Evolutionary conservation across 1,284 basidiomycete species (phyloP).

Genomic region (Takashimella tepidaria): DNA sequence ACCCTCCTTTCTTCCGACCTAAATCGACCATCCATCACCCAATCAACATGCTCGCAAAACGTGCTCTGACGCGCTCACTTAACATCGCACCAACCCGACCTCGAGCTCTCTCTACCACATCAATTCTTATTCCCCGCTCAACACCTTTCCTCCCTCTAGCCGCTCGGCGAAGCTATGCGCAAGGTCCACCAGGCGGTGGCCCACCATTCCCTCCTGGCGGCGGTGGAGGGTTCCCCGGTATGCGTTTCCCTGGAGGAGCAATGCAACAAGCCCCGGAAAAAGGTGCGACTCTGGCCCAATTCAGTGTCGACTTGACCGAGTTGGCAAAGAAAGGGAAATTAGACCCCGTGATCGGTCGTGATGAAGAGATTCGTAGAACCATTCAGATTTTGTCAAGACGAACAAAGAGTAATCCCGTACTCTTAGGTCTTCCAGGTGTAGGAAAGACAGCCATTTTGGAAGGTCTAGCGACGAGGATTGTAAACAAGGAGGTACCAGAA

Average conservation of each 20-base stretch:
- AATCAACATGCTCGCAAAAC: neutral
- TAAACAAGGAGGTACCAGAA: conserved; percentile 87
- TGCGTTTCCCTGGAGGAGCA: conserved; percentile 26
- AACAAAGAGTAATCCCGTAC: conserved; percentile 82
- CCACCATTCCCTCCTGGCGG: conserved; percentile 9
- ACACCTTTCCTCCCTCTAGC: neutral
- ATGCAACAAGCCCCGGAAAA: conserved; percentile 51
- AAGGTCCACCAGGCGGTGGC: conserved; percentile 12
- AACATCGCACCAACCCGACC: neutral
- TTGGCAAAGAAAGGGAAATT: conserved; percentile 76
- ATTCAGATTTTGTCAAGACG: conserved; percentile 72
- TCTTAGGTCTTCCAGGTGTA: conserved; percentile 62
- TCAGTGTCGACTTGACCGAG: conserved; percentile 76
- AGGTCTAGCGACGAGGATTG: conserved; percentile 76
- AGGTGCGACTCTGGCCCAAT: conserved; percentile 78
- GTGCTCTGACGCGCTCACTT: neutral
- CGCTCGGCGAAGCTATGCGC: neutral
- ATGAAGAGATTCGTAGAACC: conserved; percentile 84
- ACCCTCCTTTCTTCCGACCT: neutral
- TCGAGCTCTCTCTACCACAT: neutral
- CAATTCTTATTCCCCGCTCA: neutral
- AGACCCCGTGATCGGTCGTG: conserved; percentile 83
- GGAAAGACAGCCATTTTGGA: conserved; percentile 92
- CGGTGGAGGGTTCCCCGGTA: conserved; percentile 19
- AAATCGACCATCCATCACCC: too few species aligned